These are phyloP conservation scores for Stachybotrys elegans DNA, from an alignment of 2,329 filamentous ascomycete species.

Conservation along the genomic window DNA sequence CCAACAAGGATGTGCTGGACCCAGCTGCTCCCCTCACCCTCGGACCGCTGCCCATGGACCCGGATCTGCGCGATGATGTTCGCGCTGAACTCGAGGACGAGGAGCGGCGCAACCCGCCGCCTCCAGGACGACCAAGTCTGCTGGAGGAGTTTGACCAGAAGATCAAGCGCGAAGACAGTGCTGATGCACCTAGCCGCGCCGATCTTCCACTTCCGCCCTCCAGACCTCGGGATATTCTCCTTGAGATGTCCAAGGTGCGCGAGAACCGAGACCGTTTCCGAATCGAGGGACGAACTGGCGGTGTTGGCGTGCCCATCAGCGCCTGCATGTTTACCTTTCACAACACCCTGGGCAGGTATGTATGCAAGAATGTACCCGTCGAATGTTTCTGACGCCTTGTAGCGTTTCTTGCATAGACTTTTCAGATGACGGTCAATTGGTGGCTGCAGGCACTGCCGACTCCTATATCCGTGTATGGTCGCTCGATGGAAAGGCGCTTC, in stretches of 20 bases:
- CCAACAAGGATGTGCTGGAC: slow-evolving; percentile 56
- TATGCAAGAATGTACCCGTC: too few species aligned
- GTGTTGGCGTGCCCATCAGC: slow-evolving; percentile 76
- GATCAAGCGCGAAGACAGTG: slow-evolving; percentile 83
- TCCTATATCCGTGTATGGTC: slow-evolving; percentile 96
- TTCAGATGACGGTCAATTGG: slow-evolving; percentile 81
- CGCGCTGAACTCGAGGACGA: slow-evolving; percentile 82
- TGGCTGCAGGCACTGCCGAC: slow-evolving; percentile 84
- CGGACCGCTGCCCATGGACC: slow-evolving; percentile 78
- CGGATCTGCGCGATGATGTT: slow-evolving; percentile 77
- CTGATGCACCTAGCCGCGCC: slow-evolving; percentile 72
- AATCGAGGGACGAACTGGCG: slow-evolving; percentile 79
- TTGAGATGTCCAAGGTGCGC: slow-evolving; percentile 90
- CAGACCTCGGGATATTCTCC: slow-evolving; percentile 80
- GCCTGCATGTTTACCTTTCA: slow-evolving; percentile 98
- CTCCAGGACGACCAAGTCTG: slow-evolving; percentile 64
- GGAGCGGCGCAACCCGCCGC: slow-evolving; percentile 71
- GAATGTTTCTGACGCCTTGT: slow-evolving; percentile 14
- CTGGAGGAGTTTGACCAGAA: slow-evolving; percentile 84
- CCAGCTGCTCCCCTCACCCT: slow-evolving; percentile 61
- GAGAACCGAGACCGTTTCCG: slow-evolving; percentile 90
- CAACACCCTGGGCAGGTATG: slow-evolving; percentile 86
- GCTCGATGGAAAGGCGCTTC: slow-evolving; percentile 76
- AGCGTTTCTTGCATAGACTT: slow-evolving; percentile 94
- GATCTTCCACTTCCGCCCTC: slow-evolving; percentile 85